Conservation (phyloP, 192 early-diverging fungal genomes). For the Globomyces pollinis-pini region DNA sequence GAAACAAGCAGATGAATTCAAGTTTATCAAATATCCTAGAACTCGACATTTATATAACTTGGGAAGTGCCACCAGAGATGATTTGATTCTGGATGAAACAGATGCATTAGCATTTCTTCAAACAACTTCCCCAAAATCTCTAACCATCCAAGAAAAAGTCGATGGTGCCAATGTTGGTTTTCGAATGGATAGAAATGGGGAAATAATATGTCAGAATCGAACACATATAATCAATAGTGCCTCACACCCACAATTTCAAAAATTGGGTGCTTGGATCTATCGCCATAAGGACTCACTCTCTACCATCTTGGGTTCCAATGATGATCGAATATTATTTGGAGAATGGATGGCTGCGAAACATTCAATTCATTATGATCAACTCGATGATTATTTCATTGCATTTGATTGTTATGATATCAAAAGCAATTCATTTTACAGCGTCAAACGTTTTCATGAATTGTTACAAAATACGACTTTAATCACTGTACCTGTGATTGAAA, state of each 20-base stretch:
- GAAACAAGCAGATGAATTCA: not conserved
- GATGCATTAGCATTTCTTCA: conserved; percentile 15
- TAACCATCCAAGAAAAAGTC: conserved; percentile 36
- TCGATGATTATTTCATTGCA: conserved; percentile 27
- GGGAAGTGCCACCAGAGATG: conserved; percentile 31
- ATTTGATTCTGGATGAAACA: conserved; percentile 22
- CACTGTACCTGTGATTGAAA: conserved; percentile 1
- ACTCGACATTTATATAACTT: conserved; percentile 34
- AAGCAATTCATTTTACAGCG: conserved; percentile 13
- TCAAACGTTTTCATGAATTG: conserved; percentile 5
- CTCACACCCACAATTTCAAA: conserved; percentile 26
- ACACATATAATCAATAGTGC: conserved; percentile 25
- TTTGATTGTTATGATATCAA: conserved; percentile 34
- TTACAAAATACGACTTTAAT: conserved; percentile 9
- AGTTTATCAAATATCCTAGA: conserved; percentile 38
- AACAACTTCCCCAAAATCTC: not conserved
- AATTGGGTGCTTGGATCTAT: conserved; percentile 22
- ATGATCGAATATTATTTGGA: conserved; percentile 31
- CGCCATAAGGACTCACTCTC: conserved; percentile 14
- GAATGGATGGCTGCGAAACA: conserved; percentile 40
- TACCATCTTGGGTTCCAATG: conserved; percentile 6
- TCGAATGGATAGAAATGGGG: conserved; percentile 12
- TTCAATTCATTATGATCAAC: conserved; percentile 21
- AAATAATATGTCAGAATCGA: conserved; percentile 33
- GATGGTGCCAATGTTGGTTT: conserved; percentile 45